Conservation (phyloP, 2,329 filamentous ascomycete genomes). For the Colletotrichum caudatum region DNA sequence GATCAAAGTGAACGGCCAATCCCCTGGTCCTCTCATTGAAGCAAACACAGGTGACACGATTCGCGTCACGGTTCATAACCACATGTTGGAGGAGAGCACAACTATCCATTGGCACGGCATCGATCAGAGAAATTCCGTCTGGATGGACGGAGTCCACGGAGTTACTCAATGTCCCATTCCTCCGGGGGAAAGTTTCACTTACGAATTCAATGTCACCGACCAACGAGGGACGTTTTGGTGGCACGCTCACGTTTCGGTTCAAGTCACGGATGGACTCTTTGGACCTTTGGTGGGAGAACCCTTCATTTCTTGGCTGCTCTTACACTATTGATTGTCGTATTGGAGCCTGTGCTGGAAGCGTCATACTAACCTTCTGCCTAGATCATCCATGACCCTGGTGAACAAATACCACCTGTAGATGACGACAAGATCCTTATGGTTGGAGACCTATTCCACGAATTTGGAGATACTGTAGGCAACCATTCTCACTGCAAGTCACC, state of each 20-base stretch:
- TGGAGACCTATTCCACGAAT: constrained; percentile 55
- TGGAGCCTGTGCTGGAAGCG: not conserved
- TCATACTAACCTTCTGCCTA: constrained; percentile 36
- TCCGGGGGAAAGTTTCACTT: constrained; percentile 64
- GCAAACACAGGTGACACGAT: constrained; percentile 58
- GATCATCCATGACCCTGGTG: constrained; percentile 53
- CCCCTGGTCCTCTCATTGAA: constrained; percentile 74
- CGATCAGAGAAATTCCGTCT: constrained; percentile 71
- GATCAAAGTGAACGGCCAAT: constrained; percentile 74
- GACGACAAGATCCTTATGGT: constrained; percentile 55
- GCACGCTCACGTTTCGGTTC: constrained; percentile 61
- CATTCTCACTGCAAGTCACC: not conserved
- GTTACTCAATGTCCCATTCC: constrained; percentile 72
- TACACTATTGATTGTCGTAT: constrained; percentile 6
- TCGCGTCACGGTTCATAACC: constrained; percentile 55
- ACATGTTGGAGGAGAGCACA: constrained; percentile 55
- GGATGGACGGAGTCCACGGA: constrained; percentile 74
- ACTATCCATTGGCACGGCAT: constrained; percentile 78
- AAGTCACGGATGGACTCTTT: constrained; percentile 40
- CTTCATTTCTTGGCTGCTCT: not conserved
- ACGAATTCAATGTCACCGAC: constrained; percentile 69
- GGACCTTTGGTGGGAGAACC: constrained; percentile 37
- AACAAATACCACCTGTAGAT: constrained; percentile 47
- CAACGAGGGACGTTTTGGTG: constrained; percentile 74
- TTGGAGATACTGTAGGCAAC: constrained; percentile 49